Percentiles rank a stretch among this genome's conserved stretches.
Conservation (phyloP, 1,139 yeast species). For the Hansenula lynferdii region DNA sequence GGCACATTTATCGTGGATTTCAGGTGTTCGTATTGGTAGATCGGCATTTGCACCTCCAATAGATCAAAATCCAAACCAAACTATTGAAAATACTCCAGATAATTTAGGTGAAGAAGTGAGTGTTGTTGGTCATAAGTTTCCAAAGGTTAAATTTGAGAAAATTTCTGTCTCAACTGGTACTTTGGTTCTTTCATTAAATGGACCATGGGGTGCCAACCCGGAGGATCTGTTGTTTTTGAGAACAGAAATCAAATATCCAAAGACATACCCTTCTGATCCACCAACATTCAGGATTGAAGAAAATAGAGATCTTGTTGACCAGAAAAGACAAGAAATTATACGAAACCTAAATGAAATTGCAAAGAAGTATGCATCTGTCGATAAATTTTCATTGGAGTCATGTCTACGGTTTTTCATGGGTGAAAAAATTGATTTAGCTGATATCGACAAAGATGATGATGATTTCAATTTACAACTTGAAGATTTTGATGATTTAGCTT, state of each 20-base stretch:
- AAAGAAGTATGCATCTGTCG: slow-evolving; percentile 47
- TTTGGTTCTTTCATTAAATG: slow-evolving; percentile 67
- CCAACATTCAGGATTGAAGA: slow-evolving; percentile 73
- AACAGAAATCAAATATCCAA: slow-evolving; percentile 63
- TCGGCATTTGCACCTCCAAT: slow-evolving; percentile 34
- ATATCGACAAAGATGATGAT: slow-evolving; percentile 21
- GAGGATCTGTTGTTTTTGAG: slow-evolving; percentile 67
- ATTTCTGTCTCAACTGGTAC: slow-evolving; percentile 86
- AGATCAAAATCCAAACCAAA: slow-evolving; percentile 26
- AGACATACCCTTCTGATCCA: slow-evolving; percentile 58
- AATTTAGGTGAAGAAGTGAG: slow-evolving; percentile 91
- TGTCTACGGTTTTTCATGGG: slow-evolving; percentile 78
- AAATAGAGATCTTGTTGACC: slow-evolving; percentile 56
- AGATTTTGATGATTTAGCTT: slow-evolving; percentile 23
- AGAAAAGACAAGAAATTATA: slow-evolving; percentile 45
- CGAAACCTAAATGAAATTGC: slow-evolving; percentile 52
- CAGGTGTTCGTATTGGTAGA: slow-evolving; percentile 80
- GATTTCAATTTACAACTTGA: slow-evolving; percentile 24
- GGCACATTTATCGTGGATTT: slow-evolving; percentile 85
- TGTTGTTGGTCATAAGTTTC: slow-evolving; percentile 84
- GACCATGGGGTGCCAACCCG: slow-evolving; percentile 59
- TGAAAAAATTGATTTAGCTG: slow-evolving; percentile 58
- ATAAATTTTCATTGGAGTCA: slow-evolving; percentile 73
- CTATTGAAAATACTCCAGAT: slow-evolving; percentile 46
- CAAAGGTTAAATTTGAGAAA: slow-evolving; percentile 79